Evolutionary conservation across 2,329 filamentous ascomycete species (phyloP).

Genomic region (Colletotrichum siamense): DNA sequence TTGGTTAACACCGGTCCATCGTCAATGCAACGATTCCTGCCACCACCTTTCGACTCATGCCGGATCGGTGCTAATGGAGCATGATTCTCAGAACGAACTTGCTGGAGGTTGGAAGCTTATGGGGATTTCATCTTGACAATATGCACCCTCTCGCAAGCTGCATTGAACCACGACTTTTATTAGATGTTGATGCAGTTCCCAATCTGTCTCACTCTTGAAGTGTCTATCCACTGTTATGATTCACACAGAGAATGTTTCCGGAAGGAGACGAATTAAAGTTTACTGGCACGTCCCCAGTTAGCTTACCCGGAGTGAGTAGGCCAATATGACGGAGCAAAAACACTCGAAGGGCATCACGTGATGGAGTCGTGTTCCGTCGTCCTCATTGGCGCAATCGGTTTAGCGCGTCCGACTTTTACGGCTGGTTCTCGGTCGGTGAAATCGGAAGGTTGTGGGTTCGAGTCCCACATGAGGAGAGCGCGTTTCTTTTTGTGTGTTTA

Average conservation of each 20-base stretch:
- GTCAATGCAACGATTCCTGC: not conserved
- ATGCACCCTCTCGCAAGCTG: not conserved
- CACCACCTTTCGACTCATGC: not conserved
- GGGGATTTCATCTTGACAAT: not conserved
- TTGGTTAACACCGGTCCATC: not conserved
- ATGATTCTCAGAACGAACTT: not conserved
- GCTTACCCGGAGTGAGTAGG: not conserved
- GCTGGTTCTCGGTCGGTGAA: not conserved
- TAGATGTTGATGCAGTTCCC: not conserved
- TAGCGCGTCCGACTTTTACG: constrained; percentile 16
- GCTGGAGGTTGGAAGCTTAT: not conserved
- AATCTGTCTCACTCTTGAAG: not conserved
- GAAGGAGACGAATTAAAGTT: not conserved
- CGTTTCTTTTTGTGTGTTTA: not conserved
- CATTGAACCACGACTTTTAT: not conserved
- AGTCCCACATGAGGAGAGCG: constrained; percentile 1
- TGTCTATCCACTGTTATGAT: not conserved
- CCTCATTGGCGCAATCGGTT: constrained; percentile 9
- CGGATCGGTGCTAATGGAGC: not conserved
- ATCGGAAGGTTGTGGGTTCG: constrained; percentile 18
- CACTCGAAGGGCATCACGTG: not conserved
- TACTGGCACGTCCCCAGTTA: not conserved
- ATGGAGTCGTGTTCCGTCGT: not conserved
- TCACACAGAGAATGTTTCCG: not conserved
- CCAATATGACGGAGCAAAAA: not conserved